Base-by-base conservation (phyloP, 129 eudicot species). In the Arctium minus region DNA sequence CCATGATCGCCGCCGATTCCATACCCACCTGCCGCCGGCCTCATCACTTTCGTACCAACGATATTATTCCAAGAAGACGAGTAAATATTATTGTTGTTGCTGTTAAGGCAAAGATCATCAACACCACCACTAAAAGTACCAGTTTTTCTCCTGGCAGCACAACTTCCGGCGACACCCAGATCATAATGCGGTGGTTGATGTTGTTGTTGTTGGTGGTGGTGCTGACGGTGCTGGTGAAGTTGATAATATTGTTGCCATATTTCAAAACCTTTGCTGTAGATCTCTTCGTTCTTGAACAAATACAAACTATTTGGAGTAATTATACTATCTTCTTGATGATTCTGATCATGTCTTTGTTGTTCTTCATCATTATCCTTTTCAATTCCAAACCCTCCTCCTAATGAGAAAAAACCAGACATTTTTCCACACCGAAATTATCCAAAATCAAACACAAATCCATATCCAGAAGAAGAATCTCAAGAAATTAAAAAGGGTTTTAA, bases 231-330 rank as follows among this genome's bases (percentile, higher is more conserved):
- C 31, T 88, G 91, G 75, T 86, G 91, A 29, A 87, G 85, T 48
- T 92, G 97, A 31, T 90, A 89, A 81, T 88, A 88, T 40, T 92
- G 97, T 32, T 87, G 97, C 97, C 97, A 92, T 92, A 92, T 78
- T 79, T 94, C 96, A 35, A 94, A 94, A 37, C 96, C 93, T 87
- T 89, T 92, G 93, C 80, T 87, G 89, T 92, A 92, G 92, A 92
- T 92, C 92, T 89, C 97, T 39, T 87, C 90, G 92, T 92, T 91
- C 33, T 84, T 88, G 86, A 86, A 93, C 78, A 89, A 40, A 83
- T 77, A 87, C 76, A 93, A 86, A 70, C 89, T 83, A 22, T 56
- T 86, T n/a, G 87, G 87, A 27, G 88, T 84, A 37, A 79, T 79
- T 65, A 79, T 36, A 44, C 80, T 79, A 64, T 73, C 81, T 44